These are phyloP conservation scores for Orbilia quercus DNA, from an alignment of 2,329 filamentous ascomycete genomes.

Conservation along the genomic window DNA sequence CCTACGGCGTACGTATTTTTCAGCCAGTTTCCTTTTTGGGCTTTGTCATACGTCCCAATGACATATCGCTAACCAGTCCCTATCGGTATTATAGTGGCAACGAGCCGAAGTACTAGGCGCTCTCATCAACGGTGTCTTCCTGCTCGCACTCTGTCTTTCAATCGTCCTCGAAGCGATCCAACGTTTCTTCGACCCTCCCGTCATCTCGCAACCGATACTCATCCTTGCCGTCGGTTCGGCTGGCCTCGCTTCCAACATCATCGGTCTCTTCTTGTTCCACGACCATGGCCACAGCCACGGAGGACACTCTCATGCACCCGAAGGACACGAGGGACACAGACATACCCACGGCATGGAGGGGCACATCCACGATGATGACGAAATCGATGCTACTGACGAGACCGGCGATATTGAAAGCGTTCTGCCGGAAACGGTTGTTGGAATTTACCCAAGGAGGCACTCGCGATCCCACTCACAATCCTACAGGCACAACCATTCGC, in stretches of 20 bases:
- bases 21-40: constrained; percentile 2
- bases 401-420: constrained; percentile 71
- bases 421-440: constrained; percentile 72
- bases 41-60: neutral
- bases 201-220: constrained; percentile 83
- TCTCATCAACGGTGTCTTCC: constrained; percentile 95
- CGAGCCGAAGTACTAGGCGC: constrained; percentile 96
- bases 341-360: constrained; percentile 68
- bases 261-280: constrained; percentile 90
- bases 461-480: constrained; percentile 60
- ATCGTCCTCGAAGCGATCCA: constrained; percentile 96
- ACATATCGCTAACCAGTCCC: constrained; percentile 58
- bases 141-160: constrained; percentile 93
- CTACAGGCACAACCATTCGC: constrained; percentile 63
- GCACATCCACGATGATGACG: constrained; percentile 65
- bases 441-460: constrained; percentile 59
- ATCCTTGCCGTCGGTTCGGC: constrained; percentile 89
- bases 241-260: constrained; percentile 86
- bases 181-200: constrained; percentile 88
- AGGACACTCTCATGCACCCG: constrained; percentile 66
- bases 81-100: constrained; percentile 75
- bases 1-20: constrained; percentile 78
- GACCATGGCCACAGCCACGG: constrained; percentile 89
- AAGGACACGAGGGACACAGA: constrained; percentile 61
- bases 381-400: constrained; percentile 68